A percentile compares a stretch with the other conserved stretches of the same genome.
These are phyloP conservation scores for Phellinidium pouzarii DNA, from an alignment of 1,284 basidiomycete genomes.

Conservation along the genomic window DNA sequence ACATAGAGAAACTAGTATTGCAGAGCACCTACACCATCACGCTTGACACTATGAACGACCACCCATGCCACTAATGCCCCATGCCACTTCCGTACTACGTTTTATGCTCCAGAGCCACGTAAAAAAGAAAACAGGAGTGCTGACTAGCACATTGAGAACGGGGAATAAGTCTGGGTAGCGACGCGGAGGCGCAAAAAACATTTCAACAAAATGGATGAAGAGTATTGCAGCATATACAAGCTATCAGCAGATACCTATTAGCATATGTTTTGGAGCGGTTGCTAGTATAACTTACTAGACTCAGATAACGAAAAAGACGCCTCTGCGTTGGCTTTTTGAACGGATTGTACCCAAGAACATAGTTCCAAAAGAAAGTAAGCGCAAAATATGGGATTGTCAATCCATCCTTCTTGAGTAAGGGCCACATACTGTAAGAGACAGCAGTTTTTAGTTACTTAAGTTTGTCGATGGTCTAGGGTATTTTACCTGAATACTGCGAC, in stretches of 20 bases:
- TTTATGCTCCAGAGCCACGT: constrained; percentile 76
- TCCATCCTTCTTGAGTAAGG: constrained; percentile 76
- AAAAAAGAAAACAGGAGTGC: constrained; percentile 70
- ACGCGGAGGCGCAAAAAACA: constrained; percentile 51
- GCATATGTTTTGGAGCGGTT: constrained; percentile 2
- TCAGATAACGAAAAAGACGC: constrained; percentile 49
- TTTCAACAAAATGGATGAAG: constrained; percentile 59
- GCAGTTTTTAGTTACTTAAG: constrained; percentile 14
- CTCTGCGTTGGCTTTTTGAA: constrained; percentile 32
- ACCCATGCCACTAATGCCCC: constrained; percentile 47
- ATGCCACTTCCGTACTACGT: constrained; percentile 56
- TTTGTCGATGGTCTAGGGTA: not conserved
- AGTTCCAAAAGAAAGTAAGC: constrained; percentile 72
- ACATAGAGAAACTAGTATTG: no score
- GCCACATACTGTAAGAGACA: constrained; percentile 80
- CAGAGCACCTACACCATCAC: no score
- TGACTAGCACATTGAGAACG: constrained; percentile 81
- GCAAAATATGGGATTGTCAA: constrained; percentile 70
- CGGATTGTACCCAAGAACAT: constrained; percentile 70
- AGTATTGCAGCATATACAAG: constrained; percentile 51
- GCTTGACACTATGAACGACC: no score
- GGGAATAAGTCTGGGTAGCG: constrained; percentile 83
- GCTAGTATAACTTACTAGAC: constrained; percentile 42
- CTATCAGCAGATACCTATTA: constrained; percentile 31
- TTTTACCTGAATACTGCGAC: constrained; percentile 82